Conservation (phyloP, 768 basidiomycete species). For the Boletus insuetus region DNA sequence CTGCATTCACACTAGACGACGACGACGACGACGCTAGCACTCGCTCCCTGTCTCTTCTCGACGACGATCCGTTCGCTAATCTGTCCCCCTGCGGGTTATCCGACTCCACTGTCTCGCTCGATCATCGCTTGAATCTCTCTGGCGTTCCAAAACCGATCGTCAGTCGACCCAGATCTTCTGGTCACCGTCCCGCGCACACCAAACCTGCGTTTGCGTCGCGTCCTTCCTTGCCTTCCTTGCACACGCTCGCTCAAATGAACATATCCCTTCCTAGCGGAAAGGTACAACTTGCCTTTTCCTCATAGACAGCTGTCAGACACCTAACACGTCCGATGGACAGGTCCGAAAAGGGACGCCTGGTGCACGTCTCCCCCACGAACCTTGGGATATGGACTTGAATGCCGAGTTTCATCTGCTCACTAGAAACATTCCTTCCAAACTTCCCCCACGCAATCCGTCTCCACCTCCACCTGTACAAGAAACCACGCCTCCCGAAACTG, state of each 20-base stretch:
- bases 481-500: too few relatives aligned
- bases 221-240: conserved; percentile 43
- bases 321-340: conserved; percentile 18
- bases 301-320: neutral
- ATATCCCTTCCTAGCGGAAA: conserved; percentile 34
- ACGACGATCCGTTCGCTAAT: conserved; percentile 76
- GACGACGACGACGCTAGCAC: neutral
- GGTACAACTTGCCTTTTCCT: conserved; percentile 14
- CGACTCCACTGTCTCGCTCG: too few relatives aligned
- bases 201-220: conserved; percentile 39
- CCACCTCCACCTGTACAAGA: too few relatives aligned
- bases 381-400: conserved; percentile 35
- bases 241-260: conserved; percentile 37
- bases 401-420: conserved; percentile 8
- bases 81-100: too few relatives aligned
- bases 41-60: conserved; percentile 31
- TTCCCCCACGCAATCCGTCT: too few relatives aligned
- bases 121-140: too few relatives aligned
- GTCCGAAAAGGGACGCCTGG: conserved; percentile 41
- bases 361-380: conserved; percentile 42
- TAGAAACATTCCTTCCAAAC: neutral
- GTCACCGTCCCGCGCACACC: conserved; percentile 40
- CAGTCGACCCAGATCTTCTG: conserved; percentile 33
- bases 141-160: conserved; percentile 10
- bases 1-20: too few relatives aligned